Percentiles rank a stretch among this genome's conserved stretches.
Conservation (phyloP, 371 early-diverging fungal genomes). For the Coemansia sp. region DNA sequence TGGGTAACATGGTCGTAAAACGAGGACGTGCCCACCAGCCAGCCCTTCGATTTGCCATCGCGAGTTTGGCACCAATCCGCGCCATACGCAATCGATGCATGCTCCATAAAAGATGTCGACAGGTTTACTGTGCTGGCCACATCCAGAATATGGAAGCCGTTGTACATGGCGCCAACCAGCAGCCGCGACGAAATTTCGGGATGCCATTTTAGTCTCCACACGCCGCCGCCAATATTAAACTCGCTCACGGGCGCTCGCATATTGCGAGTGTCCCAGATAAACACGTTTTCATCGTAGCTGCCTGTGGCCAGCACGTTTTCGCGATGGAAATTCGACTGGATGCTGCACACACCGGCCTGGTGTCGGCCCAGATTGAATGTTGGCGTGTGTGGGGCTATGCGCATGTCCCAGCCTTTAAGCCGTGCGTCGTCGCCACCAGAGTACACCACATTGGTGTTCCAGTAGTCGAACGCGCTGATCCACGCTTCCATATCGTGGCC, state of each 20-base stretch:
- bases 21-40: constrained; percentile 81
- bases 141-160: constrained; percentile 67
- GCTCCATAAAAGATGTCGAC: constrained; percentile 61
- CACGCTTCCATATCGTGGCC: constrained; percentile 93
- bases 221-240: constrained; percentile 79
- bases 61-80: constrained; percentile 79
- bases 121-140: constrained; percentile 12
- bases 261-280: constrained; percentile 85
- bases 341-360: constrained; percentile 79
- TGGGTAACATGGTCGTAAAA: constrained; percentile 91
- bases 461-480: constrained; percentile 84
- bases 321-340: constrained; percentile 75
- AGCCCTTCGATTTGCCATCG: constrained; percentile 5
- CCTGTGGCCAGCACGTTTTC: constrained; percentile 81
- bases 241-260: constrained; percentile 74
- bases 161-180: constrained; percentile 88
- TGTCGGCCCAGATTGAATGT: constrained; percentile 59
- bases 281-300: constrained; percentile 82
- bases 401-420: constrained; percentile 85
- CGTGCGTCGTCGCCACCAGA: constrained; percentile 70
- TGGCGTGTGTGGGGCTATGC: constrained; percentile 55
- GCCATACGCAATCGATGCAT: constrained; percentile 87
- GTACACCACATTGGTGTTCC: constrained; percentile 63
- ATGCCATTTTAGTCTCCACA: constrained; percentile 95
- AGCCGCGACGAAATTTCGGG: constrained; percentile 65